Conservation (phyloP, 768 basidiomycete species). For the Xerocomus brunneocitrinus region DNA sequence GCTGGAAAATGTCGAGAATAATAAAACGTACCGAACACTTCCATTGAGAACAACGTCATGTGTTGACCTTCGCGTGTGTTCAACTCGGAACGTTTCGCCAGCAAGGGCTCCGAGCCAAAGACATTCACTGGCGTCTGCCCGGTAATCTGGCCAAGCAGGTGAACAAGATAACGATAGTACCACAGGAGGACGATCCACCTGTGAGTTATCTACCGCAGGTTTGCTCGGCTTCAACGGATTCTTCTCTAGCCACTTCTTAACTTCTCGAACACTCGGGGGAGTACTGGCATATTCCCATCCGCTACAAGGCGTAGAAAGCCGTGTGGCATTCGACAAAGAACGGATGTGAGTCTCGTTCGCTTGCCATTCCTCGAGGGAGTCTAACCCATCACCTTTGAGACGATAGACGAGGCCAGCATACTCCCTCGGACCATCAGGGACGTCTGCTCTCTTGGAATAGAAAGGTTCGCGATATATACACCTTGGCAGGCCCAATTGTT, state of each 20-base stretch:
- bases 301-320: conserved; percentile 30
- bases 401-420: conserved; percentile 77
- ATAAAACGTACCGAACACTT: conserved; percentile 70
- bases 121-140: conserved; percentile 76
- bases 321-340: background rate
- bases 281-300: conserved; percentile 81
- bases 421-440: conserved; percentile 63
- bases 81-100: conserved; percentile 36
- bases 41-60: conserved; percentile 79
- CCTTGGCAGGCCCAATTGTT: conserved; percentile 44
- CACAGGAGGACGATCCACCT: conserved; percentile 35
- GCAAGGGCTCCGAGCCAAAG: conserved; percentile 34
- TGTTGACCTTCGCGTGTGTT: conserved; percentile 56
- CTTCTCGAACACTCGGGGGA: conserved; percentile 60
- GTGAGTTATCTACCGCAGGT: conserved; percentile 39
- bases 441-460: conserved; percentile 71
- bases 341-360: conserved; percentile 4
- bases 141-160: conserved; percentile 45
- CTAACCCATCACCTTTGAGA: conserved; percentile 60
- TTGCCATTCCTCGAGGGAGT: conserved; percentile 59
- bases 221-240: conserved; percentile 14
- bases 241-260: conserved; percentile 49
- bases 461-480: conserved; percentile 74
- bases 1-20: background rate
- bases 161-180: background rate